Evolutionary conservation across 169 alveolate species (phyloP), one percentile per base, ranked within the genome.

Genomic region (Plasmodium knowlesi): DNA sequence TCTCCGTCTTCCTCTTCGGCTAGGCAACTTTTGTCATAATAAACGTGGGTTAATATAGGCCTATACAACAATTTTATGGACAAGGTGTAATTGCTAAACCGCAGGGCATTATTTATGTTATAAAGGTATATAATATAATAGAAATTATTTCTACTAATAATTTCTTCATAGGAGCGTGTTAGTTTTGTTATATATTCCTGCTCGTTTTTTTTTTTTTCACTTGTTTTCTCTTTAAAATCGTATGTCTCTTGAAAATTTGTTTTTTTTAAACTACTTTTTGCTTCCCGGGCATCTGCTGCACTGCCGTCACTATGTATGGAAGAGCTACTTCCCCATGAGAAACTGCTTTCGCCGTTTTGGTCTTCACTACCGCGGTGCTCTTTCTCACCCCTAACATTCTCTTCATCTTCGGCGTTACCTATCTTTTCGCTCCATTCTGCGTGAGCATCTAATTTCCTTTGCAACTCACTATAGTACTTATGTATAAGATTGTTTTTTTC

Each of bases 11-110:
- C 14, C 53, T 74, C 83, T 0, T 80, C 78, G 30, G n/a, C 30
- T 32, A 16, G 28, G 12, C 12, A 8, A 4, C 83, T 61, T 37
- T 83, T 83, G 39, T 78, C 85, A 30, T 72, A 72, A 73, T 71
- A 82, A 28, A 91, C 95, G 37, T 91, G 92, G 22, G 92, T 91
- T 74, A 91, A 82, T 82, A 91, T 91, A 32, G 95, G 95, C 83
- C 95, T 80, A 82, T 91, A 91, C 30, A 91, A 46, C 57, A 91
- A 25, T 67, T 72, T 91, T 5, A 91, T 91, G 37, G 91, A 91
- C 37, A 82, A 46, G 5, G 83, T 71, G 83, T 91, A 91, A 61
- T 82, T 91, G n/a, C 86, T 91, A 82, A 91, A 81, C 28, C 71
- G 72, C 43, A 91, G 57, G 12, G 37, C 61, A 72, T 82, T 53